These are phyloP conservation scores for Plasmodium gonderi DNA, from an alignment of 169 alveolate genomes.

Conservation along the genomic window DNA sequence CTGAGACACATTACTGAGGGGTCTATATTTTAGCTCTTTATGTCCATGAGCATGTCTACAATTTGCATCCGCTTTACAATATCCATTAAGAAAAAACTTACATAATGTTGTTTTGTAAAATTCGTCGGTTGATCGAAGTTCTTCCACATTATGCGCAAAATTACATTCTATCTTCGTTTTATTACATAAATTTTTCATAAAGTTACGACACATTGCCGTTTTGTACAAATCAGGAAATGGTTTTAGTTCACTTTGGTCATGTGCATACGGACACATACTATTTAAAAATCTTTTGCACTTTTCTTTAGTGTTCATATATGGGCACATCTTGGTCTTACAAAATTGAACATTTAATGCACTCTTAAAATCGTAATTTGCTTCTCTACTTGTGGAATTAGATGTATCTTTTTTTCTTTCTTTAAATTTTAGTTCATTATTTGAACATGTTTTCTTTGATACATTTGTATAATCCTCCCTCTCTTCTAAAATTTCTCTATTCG, in stretches of 20 bases:
- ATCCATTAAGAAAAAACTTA: slow-evolving; percentile 70
- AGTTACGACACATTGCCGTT: slow-evolving; percentile 76
- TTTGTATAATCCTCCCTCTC: slow-evolving; percentile 37
- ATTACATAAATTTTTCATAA: slow-evolving; percentile 67
- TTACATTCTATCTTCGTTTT: slow-evolving; percentile 71
- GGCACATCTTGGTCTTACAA: slow-evolving; percentile 76
- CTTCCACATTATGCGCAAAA: slow-evolving; percentile 75
- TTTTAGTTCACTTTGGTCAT: slow-evolving; percentile 72
- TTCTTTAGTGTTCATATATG: slow-evolving; percentile 76
- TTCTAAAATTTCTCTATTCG: slow-evolving; percentile 8
- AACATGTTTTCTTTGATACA: background rate
- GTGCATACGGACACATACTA: slow-evolving; percentile 76
- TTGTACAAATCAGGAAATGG: slow-evolving; percentile 75
- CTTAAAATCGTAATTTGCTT: slow-evolving; percentile 69
- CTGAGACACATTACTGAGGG: background rate
- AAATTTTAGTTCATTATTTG: slow-evolving; percentile 11
- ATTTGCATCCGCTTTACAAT: slow-evolving; percentile 71
- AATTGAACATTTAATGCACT: slow-evolving; percentile 71
- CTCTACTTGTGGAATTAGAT: slow-evolving; percentile 24
- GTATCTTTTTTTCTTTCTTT: slow-evolving; percentile 38
- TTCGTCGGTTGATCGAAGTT: slow-evolving; percentile 74
- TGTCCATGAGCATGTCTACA: slow-evolving; percentile 76
- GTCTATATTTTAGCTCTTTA: slow-evolving; percentile 61
- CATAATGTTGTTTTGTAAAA: slow-evolving; percentile 75
- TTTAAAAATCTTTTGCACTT: slow-evolving; percentile 74